These are phyloP conservation scores for Herpetospermum pedunculosum DNA, from an alignment of 306 rosid species.

Conservation along the genomic window DNA sequence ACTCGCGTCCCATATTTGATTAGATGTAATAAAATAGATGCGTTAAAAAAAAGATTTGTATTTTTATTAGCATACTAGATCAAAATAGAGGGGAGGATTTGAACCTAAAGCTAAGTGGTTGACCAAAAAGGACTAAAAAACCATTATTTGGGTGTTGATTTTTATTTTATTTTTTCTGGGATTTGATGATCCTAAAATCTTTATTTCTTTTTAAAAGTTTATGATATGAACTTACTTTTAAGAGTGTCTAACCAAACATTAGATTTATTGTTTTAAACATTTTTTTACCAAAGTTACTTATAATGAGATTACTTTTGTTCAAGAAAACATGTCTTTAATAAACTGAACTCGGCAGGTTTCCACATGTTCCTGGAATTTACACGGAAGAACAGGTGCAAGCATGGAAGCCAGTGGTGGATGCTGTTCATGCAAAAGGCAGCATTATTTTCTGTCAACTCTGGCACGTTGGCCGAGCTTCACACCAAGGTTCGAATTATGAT, in stretches of 20 bases:
- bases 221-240: background rate
- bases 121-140: no score
- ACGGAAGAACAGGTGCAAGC: slow-evolving; percentile 54
- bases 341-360: slow-evolving; percentile 25
- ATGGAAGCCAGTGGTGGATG: slow-evolving; percentile 77
- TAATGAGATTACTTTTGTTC: background rate
- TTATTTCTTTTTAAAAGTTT: no score
- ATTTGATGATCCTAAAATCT: background rate
- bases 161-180: no score
- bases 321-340: background rate
- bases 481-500: slow-evolving; percentile 22
- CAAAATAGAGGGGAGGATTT: no score
- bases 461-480: slow-evolving; percentile 96
- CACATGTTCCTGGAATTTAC: slow-evolving; percentile 50
- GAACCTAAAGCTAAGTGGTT: no score
- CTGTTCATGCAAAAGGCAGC: slow-evolving; percentile 75
- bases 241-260: no score
- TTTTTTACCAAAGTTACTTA: background rate
- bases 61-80: no score
- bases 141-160: no score
- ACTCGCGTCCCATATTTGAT: no score
- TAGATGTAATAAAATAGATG: no score
- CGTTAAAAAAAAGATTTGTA: no score
- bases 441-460: slow-evolving; percentile 80
- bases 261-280: no score